phyloP scores from a whole-genome alignment of 1,139 yeast genomes.

The Protomyces lactucae-debilis region DNA sequence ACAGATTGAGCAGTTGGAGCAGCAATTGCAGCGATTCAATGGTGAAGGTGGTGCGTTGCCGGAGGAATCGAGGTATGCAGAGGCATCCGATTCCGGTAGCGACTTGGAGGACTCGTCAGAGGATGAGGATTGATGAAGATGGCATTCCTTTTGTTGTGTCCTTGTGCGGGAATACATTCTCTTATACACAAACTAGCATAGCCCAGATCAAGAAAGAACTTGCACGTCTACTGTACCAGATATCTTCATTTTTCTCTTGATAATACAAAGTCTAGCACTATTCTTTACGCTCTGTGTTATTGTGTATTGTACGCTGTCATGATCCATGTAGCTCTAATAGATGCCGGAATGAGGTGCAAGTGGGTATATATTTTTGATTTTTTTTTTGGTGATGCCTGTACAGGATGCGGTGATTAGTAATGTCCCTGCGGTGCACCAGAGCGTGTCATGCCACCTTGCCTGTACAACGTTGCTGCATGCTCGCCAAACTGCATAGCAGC shows the following conservation, averaged over 20 bases:
- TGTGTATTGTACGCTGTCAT: neutral
- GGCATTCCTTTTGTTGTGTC: too few relatives aligned
- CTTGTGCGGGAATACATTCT: too few relatives aligned
- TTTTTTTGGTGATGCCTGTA: too few relatives aligned
- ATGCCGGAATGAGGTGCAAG: too few relatives aligned
- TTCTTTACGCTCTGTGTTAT: neutral
- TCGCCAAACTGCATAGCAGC: neutral
- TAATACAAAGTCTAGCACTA: neutral
- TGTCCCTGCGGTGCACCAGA: neutral
- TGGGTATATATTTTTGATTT: too few relatives aligned
- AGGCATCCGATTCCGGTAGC: slow-evolving; percentile 8
- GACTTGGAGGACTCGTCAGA: slow-evolving; percentile 21
- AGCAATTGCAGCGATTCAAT: slow-evolving; percentile 29
- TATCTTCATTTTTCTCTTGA: neutral
- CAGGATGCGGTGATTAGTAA: neutral
- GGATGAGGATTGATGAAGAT: slow-evolving; percentile 8
- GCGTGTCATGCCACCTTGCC: neutral
- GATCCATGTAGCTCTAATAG: too few relatives aligned
- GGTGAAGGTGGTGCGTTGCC: slow-evolving; percentile 18
- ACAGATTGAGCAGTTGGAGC: slow-evolving; percentile 33
- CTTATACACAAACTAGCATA: too few relatives aligned
- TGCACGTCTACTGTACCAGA: too few relatives aligned
- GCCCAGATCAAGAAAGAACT: too few relatives aligned
- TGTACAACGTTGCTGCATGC: neutral
- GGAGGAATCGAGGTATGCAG: slow-evolving; percentile 18